A percentile compares a stretch with the other conserved stretches of the same genome.
Conservation (phyloP, 495 filamentous ascomycete genomes). For the Parmelia sp. region DNA sequence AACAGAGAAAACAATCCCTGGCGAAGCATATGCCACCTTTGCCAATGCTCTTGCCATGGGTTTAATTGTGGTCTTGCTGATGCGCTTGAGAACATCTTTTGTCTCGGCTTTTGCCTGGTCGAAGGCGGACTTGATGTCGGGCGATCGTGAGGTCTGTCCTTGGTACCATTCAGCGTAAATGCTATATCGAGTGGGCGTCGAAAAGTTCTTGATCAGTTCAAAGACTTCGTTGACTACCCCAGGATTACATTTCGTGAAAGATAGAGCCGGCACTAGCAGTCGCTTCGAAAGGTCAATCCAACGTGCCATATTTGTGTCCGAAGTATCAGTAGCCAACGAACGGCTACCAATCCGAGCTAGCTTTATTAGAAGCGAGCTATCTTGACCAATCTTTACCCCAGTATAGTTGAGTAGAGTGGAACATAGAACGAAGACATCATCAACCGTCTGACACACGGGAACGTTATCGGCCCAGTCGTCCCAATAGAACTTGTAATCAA, state of each 20-base stretch:
- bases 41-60: conserved; percentile 78
- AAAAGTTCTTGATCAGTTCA: conserved; percentile 69
- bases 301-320: conserved; percentile 57
- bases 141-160: conserved; percentile 65
- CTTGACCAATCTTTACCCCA: conserved; percentile 81
- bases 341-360: conserved; percentile 73
- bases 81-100: conserved; percentile 70
- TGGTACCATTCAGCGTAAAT: conserved; percentile 92
- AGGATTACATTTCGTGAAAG: conserved; percentile 73
- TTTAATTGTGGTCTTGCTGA: conserved; percentile 77
- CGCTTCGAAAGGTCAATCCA: conserved; percentile 80
- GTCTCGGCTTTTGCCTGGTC: conserved; percentile 69
- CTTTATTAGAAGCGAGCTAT: conserved; percentile 69
- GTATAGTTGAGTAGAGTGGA: conserved; percentile 75
- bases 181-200: conserved; percentile 68
- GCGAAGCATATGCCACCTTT: conserved; percentile 78
- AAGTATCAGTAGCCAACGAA: conserved; percentile 63
- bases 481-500: conserved; percentile 87
- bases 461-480: conserved; percentile 95
- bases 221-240: conserved; percentile 80
- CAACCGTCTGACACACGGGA: conserved; percentile 79
- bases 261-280: conserved; percentile 75
- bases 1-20: conserved; percentile 84
- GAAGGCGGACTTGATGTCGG: conserved; percentile 75
- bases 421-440: conserved; percentile 86